Evolutionary conservation across 2,329 filamentous ascomycete genomes (phyloP).

Genomic region (Penicillium concentricum): DNA sequence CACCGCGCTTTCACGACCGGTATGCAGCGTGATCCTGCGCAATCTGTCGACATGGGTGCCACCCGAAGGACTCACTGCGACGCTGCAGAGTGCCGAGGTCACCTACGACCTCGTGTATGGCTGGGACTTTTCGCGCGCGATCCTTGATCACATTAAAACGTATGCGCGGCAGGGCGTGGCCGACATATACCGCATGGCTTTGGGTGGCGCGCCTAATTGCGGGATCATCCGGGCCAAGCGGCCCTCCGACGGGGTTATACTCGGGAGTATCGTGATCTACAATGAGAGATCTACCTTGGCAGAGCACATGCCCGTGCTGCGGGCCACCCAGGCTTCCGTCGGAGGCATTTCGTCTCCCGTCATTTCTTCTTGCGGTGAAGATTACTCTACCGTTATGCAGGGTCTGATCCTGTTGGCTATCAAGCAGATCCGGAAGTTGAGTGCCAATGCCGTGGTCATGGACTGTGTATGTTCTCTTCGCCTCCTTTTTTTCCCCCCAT

Average conservation of each 20-base stretch:
- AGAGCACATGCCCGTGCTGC: conserved; percentile 67
- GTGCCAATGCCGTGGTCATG: conserved; percentile 69
- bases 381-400: conserved; percentile 71
- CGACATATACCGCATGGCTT: conserved; percentile 74
- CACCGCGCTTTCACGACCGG: conserved; percentile 59
- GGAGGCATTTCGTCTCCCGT: conserved; percentile 80
- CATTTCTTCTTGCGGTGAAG: conserved; percentile 65
- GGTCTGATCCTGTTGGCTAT: conserved; percentile 78
- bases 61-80: conserved; percentile 73
- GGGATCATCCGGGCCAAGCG: conserved; percentile 81
- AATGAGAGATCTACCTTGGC: conserved; percentile 67
- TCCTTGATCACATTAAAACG: conserved; percentile 71
- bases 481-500: background rate
- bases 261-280: conserved; percentile 79
- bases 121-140: conserved; percentile 69
- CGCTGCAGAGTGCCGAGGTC: conserved; percentile 68
- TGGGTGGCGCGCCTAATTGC: conserved; percentile 69
- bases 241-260: conserved; percentile 62
- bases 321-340: conserved; percentile 55
- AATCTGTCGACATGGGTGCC: conserved; percentile 72
- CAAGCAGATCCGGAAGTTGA: conserved; percentile 76
- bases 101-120: conserved; percentile 83
- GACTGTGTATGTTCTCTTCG: conserved; percentile 66
- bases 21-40: conserved; percentile 71
- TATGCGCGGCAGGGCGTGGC: conserved; percentile 74